phyloP scores from a whole-genome alignment of 2,329 filamentous ascomycete genomes.

The Alternaria gansuensis region DNA sequence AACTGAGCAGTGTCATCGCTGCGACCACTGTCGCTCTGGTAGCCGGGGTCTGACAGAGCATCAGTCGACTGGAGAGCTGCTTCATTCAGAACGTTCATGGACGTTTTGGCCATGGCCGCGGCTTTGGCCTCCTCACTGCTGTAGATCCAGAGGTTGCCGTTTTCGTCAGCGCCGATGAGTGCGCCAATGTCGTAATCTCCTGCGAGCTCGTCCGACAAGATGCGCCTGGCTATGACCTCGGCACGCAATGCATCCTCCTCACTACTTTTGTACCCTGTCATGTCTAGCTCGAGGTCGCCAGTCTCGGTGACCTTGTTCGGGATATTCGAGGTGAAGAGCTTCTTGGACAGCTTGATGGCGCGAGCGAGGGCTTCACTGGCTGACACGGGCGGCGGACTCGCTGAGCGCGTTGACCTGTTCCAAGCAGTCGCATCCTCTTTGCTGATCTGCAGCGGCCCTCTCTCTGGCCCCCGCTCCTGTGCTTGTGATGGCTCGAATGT shows the following conservation, averaged over 20 bases:
- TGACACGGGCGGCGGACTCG: slow-evolving; percentile 78
- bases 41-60: slow-evolving; percentile 89
- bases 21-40: slow-evolving; percentile 83
- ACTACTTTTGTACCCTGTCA: slow-evolving; percentile 94
- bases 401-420: slow-evolving; percentile 62
- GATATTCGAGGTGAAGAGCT: slow-evolving; percentile 89
- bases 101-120: slow-evolving; percentile 74
- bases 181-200: slow-evolving; percentile 96
- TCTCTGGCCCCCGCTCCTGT: slow-evolving; percentile 37
- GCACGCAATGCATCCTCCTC: slow-evolving; percentile 92
- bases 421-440: slow-evolving; percentile 49
- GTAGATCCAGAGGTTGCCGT: slow-evolving; percentile 99
- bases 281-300: slow-evolving; percentile 96
- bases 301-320: slow-evolving; percentile 90
- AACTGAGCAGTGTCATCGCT: slow-evolving; percentile 66
- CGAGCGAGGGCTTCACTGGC: slow-evolving; percentile 80
- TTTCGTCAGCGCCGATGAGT: slow-evolving; percentile 91
- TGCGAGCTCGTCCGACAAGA: slow-evolving; percentile 90
- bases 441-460: slow-evolving; percentile 45
- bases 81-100: slow-evolving; percentile 62
- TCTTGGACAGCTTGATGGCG: slow-evolving; percentile 84
- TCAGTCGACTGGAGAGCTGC: slow-evolving; percentile 71
- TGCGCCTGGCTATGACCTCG: slow-evolving; percentile 91
- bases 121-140: slow-evolving; percentile 96
- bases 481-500: slow-evolving; percentile 30